These are phyloP conservation scores for Debaryomyces singareniensis DNA, from an alignment of 1,139 yeast species.

Conservation along the genomic window DNA sequence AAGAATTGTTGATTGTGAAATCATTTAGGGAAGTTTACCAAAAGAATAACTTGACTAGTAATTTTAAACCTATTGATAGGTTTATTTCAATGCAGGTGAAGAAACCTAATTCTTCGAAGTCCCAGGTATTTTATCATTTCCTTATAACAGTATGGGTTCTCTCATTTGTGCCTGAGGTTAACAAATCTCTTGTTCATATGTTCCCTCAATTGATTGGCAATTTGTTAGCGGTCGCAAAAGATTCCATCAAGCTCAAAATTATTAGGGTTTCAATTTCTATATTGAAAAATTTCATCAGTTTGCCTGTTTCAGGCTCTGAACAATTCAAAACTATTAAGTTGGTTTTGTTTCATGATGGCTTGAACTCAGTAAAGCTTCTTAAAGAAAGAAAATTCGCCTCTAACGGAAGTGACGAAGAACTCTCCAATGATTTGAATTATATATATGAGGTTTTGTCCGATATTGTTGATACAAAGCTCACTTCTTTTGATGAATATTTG, in stretches of 20 bases:
- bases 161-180: constrained; percentile 60
- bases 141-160: constrained; percentile 79
- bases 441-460: constrained; percentile 58
- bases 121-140: constrained; percentile 80
- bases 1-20: constrained; percentile 54
- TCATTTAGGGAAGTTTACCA: constrained; percentile 56
- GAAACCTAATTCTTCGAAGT: constrained; percentile 48
- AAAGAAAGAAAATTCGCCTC: constrained; percentile 83
- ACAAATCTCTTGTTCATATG: constrained; percentile 48
- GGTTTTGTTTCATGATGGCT: constrained; percentile 71
- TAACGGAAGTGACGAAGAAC: constrained; percentile 70
- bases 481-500: constrained; percentile 89
- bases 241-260: constrained; percentile 87
- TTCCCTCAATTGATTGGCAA: constrained; percentile 55
- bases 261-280: constrained; percentile 76
- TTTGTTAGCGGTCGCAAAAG: constrained; percentile 47
- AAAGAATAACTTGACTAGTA: constrained; percentile 39
- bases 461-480: constrained; percentile 63
- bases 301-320: constrained; percentile 21
- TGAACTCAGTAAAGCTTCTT: constrained; percentile 60
- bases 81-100: constrained; percentile 27
- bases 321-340: constrained; percentile 56
- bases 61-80: constrained; percentile 49
- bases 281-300: constrained; percentile 52
- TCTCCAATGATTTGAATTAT: constrained; percentile 61